Evolutionary conservation across 2,329 filamentous ascomycete species (phyloP).

Genomic region (Trichoderma atroviride): DNA sequence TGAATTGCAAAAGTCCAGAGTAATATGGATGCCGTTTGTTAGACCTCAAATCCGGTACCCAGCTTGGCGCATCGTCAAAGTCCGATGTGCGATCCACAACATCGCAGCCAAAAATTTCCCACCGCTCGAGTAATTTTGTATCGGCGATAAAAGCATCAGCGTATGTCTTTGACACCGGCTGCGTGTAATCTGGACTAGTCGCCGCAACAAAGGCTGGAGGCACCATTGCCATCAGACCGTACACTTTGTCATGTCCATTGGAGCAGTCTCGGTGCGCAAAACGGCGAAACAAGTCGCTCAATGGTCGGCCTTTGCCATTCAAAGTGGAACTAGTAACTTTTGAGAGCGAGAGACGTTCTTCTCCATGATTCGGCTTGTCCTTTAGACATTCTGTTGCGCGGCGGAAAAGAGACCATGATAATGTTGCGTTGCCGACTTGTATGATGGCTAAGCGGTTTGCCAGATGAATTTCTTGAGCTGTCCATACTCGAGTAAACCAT

Average conservation of each 20-base stretch:
- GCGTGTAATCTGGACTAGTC: neutral
- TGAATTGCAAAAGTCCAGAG: neutral
- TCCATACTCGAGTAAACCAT: neutral
- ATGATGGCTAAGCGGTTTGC: neutral
- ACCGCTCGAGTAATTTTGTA: neutral
- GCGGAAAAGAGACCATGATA: neutral
- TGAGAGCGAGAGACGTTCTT: neutral
- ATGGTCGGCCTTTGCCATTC: neutral
- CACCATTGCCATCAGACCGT: neutral
- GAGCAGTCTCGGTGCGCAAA: neutral
- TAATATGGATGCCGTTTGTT: neutral
- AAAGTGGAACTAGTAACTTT: neutral
- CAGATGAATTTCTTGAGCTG: neutral
- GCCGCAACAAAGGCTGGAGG: neutral
- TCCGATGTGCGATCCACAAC: neutral
- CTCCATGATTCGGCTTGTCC: neutral
- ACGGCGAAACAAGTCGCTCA: neutral
- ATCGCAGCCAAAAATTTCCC: neutral
- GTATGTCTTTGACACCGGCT: neutral
- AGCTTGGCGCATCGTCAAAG: neutral
- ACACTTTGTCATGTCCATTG: neutral
- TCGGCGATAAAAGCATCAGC: neutral
- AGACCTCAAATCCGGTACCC: neutral
- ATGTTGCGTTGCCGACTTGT: neutral
- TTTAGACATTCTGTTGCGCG: neutral